Base-by-base conservation (phyloP, 2,329 filamentous ascomycete genomes). In the Lachnellula arida region DNA sequence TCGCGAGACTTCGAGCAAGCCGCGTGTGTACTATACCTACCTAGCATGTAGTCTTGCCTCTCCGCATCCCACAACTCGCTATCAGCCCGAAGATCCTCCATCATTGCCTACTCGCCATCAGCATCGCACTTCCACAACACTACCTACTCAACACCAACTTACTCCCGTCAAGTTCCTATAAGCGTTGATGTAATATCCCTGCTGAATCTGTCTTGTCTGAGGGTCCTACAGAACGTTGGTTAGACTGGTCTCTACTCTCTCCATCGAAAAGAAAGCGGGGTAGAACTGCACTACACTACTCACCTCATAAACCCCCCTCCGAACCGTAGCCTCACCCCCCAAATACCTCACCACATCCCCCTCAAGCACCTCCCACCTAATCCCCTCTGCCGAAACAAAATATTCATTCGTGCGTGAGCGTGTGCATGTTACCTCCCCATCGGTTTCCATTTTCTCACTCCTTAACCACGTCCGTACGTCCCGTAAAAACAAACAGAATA, bases 101-200 rank as follows among this genome's bases (percentile, higher is more conserved):
- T 76, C 75, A 78, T 78, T 68, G 76, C 75, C 76, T 47, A n/a
- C 12, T 6, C 77, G 53, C 34, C 23, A 32, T 47, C 6, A 47
- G 11, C 15, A 47, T 8, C 5, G 15, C 37, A 32, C 14, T n/a
- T 17, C 17, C 4, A 25, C 5, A 34, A 22, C 9, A 17, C 7
- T 6, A 15, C 19, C 22, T 12, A 19, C 42, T 5, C 3, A 44
- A 14, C 4, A 2, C 5, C 15, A 40, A 32, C 44, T 15, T 12
- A 47, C 44, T 15, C 14, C 14, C 5, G 44, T 47, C 44, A 47
- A 23, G 28, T 89, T 88, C 61, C 87, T 81, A 72, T 89, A 89
- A 58, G 86, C 87, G 51, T 84, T 88, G 70, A 90, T 88, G 72
- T 82, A 88, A 74, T 87, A 90, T 63, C 87, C 87, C 66, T 83